Base-by-base conservation (phyloP, 768 basidiomycete species). In the Leucogyrophana mollusca region DNA sequence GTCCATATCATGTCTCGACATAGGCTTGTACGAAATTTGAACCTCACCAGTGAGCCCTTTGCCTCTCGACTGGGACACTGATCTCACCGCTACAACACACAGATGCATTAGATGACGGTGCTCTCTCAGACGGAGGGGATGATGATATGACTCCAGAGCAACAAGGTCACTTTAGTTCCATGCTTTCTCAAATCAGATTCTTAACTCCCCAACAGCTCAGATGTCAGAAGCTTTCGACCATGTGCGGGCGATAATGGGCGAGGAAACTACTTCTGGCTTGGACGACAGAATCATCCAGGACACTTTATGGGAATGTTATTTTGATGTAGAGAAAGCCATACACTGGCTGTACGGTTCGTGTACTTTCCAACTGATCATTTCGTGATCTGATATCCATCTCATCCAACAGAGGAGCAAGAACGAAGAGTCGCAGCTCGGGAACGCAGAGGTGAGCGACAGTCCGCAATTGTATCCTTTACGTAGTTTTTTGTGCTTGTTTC, bases 91-190 rank as follows among this genome's bases (percentile, higher is more conserved):
- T 10, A 18, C n/a, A n/a, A n/a, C 37, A 22, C 51, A n/a, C 56
- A 93, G 94, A 85, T 62, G 94, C 92, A 68, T 75, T 94, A 53
- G 85, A 93, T 37, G 93, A 94, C 55, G 83, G 85, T 54, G 82
- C 80, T 10, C 66, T 90, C 40, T 87, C 83, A 17, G 87, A 90
- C 57, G 87, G 81, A 30, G 85, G 76, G n/a, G 87, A 85, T 34
- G 84, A 85, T 37, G 83, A 87, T 21, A 76, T 94, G 71, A 85
- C 87, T n/a, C 73, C 79, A 33, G 89, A 93, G 50, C 82, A 97
- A 56, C 80, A 85, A 65, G 84, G 94, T 92, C 56, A 40, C 68
- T 58, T 23, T 40, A 23, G 36, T 25, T n/a, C n/a, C n/a, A n/a
- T n/a, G n/a, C 13, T 35, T 39, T 40, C 17, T 20, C n/a, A 20